Base-by-base conservation (phyloP, 2,329 filamentous ascomycete genomes). In the Paraphaeosphaeria sporulosa region DNA sequence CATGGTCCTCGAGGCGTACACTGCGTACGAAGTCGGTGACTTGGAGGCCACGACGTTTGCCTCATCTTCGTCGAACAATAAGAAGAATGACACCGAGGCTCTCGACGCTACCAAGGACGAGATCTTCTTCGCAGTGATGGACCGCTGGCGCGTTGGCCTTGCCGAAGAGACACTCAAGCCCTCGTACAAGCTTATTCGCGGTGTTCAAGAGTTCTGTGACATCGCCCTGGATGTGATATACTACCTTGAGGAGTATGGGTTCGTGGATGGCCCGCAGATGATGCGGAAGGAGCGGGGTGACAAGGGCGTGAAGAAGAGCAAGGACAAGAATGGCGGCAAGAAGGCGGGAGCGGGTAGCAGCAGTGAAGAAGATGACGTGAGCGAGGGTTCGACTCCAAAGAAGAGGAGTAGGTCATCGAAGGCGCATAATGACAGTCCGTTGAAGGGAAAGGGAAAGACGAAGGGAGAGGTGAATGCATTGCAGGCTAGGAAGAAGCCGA, bases 161-260 rank as follows among this genome's bases (percentile, higher is more conserved):
- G 57, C 50, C 2, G 23, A 21, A 17, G 55, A 61, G 19, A 60
- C 58, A 17, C 57, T 57, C 9, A 73, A 67, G 49, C 51, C 67
- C 43, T 49, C 57, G 6, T 47, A 66, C 36, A 38, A 55, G 40
- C 36, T 70, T 0, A 69, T 77, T 9, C 65, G 74, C 0, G 74
- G 74, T 0, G 57, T 63, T 1, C 73, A 76, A 56, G 74, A 77
- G 60, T 76, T 77, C 50, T 71, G 68, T 43, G 74, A 77, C 21
- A 58, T 74, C 0, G 71, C 69, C 19, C 62, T 76, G 3, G 74
- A 76, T 42, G 34, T 74, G 0, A 67, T 75, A 6, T 71, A 68
- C 51, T 71, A 68, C 21, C 63, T 77, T 48, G 72, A 74, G 50
- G 64, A 75, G 51, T 44, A 75, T 48, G 72, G 72, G 3, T 17